Base-by-base conservation (phyloP, 257 asterid genomes). In the Solanum chilense region DNA sequence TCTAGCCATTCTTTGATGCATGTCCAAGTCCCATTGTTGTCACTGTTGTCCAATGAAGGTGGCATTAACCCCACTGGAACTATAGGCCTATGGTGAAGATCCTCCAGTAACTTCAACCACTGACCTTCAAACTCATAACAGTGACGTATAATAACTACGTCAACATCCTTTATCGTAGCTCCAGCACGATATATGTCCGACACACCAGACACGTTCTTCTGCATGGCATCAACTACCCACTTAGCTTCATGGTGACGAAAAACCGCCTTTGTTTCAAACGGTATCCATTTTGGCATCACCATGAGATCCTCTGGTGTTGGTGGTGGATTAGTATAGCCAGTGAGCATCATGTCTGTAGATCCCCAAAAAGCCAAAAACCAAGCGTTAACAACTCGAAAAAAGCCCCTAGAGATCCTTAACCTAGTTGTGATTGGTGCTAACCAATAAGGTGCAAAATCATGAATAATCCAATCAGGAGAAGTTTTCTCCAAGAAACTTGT, bases 401-500 rank as follows among this genome's bases (percentile, higher is more conserved):
- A 86, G 0, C 77, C 87, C 9, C 80, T 52, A 12, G 74, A 58
- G 44, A 91, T 49, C 15, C 85, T 58, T 47, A 89, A 87, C 85
- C 86, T 80, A 8, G 85, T 41, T 12, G 92, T 92, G 9, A 84
- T 20, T 1, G 89, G 81, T 7, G 90, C 90, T 5, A 91, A 3
- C 93, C 92, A 87, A 33, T 90, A 84, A 1, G 88, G 21, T 10
- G 78, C 87, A 64, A 91, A 90, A 86, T 91, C 92, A 80, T 58
- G 87, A 5, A 91, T 16, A 3, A 91, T 18, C 89, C 92, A 91
- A 81, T 91, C 92, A 1, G 92, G 91, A 44, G 76, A 49, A 31
- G 88, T 62, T 8, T 74, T 78, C n/a, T 85, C 74, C 15, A 91
- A 87, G 39, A 89, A 89, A 18, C 25, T 33, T 25, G 89, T n/a